Evolutionary conservation across 305 asterid genomes (phyloP), one percentile per base, ranked within the genome.

Genomic region (Fraxinus platypoda): DNA sequence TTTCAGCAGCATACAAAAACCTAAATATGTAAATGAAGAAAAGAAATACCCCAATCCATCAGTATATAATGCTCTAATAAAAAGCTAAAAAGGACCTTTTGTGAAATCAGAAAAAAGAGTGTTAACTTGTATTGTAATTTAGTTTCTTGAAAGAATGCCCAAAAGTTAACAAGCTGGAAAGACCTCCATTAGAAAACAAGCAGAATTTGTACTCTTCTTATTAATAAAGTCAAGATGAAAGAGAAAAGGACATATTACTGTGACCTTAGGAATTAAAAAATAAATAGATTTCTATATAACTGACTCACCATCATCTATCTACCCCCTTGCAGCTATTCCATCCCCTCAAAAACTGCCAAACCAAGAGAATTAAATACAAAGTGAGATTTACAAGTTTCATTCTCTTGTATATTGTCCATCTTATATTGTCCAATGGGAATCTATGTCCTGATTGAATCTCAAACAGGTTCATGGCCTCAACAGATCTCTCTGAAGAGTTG

Each of bases 41-140:
- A 78, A 77, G 74, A 83, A 78, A 57, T 52, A 81, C 28, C 54
- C 23, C n/a, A 81, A 77, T 28, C 75, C 17, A 23, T 35, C 33
- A 85, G 89, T 75, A 85, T 85, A 87, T 86, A 81, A 87, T 88
- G 90, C 78, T 83, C 76, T 75, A 46, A 78, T 80, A 52, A 75
- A 89, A 87, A 85, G 91, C 89, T 88, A 85, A 93, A 94, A 91
- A 90, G 92, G 95, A 81, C 88, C 95, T 90, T 94, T 84, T 86
- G 91, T 83, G 87, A 88, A 83, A 90, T 86, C 93, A 76, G 84
- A 88, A 78, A 89, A 89, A 91, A 80, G 92, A 86, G 80, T 73
- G 75, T 78, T 78, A 83, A 79, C 94, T 90, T 87, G 81, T 86
- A 75, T 82, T 88, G 88, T 87, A 92, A 91, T 87, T 90, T 87